A percentile compares a stretch with the other conserved stretches of the same genome.
phyloP scores from a whole-genome alignment of 1,284 basidiomycete species.

The Cryptococcus wingfieldii region DNA sequence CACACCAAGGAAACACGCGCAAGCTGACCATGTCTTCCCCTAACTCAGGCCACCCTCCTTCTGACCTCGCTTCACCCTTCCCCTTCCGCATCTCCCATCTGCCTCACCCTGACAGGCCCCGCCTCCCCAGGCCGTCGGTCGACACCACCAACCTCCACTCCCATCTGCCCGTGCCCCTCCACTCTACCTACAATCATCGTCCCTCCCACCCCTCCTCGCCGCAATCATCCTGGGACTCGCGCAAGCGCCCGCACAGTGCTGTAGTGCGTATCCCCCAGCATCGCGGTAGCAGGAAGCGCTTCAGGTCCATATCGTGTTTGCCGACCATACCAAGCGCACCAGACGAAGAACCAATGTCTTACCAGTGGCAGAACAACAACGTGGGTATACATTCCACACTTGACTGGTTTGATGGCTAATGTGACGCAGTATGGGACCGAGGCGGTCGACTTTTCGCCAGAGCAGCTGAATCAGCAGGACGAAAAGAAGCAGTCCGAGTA shows the following conservation, averaged over 20 bases:
- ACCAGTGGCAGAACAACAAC: conserved; percentile 13
- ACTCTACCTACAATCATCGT: neutral
- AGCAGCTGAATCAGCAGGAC: conserved; percentile 1
- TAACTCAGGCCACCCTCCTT: neutral
- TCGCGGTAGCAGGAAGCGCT: conserved; percentile 1
- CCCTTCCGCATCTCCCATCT: neutral
- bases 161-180: neutral
- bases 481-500: conserved; percentile 5
- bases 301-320: conserved; percentile 12
- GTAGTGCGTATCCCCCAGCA: conserved; percentile 3
- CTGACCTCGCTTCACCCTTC: neutral
- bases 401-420: neutral
- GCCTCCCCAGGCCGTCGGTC: neutral
- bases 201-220: no score
- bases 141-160: neutral
- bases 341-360: conserved; percentile 14
- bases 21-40: neutral
- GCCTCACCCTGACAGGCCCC: neutral
- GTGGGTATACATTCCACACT: conserved; percentile 5
- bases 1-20: no score
- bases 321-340: conserved; percentile 20
- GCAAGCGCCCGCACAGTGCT: conserved; percentile 7
- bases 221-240: neutral
- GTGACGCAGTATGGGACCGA: conserved; percentile 9
- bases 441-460: neutral